Evolutionary conservation across 169 alveolate species (phyloP), one percentile per base, ranked within the genome.

Genomic region (Plasmodium cynomolgi): DNA sequence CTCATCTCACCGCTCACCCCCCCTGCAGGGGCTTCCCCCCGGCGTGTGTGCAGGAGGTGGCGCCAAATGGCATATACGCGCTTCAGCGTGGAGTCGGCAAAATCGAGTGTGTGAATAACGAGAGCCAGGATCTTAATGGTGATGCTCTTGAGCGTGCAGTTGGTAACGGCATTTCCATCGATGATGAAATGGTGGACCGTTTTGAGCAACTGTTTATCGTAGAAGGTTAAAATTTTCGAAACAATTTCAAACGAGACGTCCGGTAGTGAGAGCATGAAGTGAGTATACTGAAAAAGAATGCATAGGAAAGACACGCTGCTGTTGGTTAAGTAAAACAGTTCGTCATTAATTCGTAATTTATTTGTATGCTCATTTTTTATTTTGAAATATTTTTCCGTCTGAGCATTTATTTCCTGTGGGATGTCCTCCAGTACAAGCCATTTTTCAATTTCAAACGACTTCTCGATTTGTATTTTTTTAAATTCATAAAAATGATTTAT

Each of bases 391-490:
- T 68, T 37, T 84, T 62, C 50, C 44, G 33, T 11, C 75, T 84
- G 81, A 7, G 17, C 31, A 37, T 84, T 84, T 68, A 84, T 50
- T 71, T 84, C 92, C 17, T 68, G 2, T 31, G 92, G 92, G 8
- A 84, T 62, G 47, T 84, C 92, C 1, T 82, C 79, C 11, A 84
- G 83, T 31, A 84, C 29, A 13, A 58, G 54, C 92, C 92, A 84
- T 71, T 84, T 84, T 84, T 84, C 92, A 20, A 84, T 31, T 68
- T 72, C 92, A 20, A 84, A n/a, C 11, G 54, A 84, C 34, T 84
- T 84, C 1, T 84, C 33, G 17, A 84, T 84, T 84, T 84, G 92
- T 31, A 84, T 72, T 39, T 84, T 84, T 84, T 84, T 84, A 84
- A 84, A 84, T 15, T 84, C 92, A 33, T 84, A 84, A 68, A 84